phyloP scores from a whole-genome alignment of 352 stramenopile species.

The Phytophthora melonis region DNA sequence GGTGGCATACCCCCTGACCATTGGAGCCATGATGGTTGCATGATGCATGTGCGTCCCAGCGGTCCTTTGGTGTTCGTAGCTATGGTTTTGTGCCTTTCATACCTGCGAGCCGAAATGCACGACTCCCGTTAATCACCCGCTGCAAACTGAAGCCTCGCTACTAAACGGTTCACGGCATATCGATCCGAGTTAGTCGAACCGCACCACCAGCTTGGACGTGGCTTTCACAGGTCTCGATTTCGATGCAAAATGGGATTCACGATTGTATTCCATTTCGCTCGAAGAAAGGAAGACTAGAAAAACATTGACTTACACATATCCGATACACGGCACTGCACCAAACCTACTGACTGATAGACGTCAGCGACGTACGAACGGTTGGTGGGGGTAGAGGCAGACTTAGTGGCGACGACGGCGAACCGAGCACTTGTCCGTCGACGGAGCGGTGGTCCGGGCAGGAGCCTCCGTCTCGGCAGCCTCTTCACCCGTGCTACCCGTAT shows the following conservation, averaged over 20 bases:
- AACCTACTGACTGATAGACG: constrained; percentile 11
- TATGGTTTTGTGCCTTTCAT: not conserved
- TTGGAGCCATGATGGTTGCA: not conserved
- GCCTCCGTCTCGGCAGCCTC: constrained; percentile 25
- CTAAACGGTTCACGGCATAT: constrained; percentile 9
- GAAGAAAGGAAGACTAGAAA: constrained; percentile 9
- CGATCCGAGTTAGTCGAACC: not conserved
- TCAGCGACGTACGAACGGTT: constrained; percentile 20
- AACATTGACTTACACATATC: constrained; percentile 32
- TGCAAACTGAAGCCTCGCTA: constrained; percentile 8
- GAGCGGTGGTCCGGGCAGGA: constrained; percentile 12
- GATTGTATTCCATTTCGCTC: constrained; percentile 29
- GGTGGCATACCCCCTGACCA: too few relatives aligned
- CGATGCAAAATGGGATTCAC: constrained; percentile 23
- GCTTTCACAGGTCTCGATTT: not conserved
- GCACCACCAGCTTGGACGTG: not conserved
- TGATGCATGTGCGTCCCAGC: constrained; percentile 3
- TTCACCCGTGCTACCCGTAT: constrained; percentile 15
- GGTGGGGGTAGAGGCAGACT: constrained; percentile 6
- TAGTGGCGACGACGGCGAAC: constrained; percentile 42
- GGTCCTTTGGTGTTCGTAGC: constrained; percentile 13
- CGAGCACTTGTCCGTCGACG: constrained; percentile 42
- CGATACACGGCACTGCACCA: constrained; percentile 11
- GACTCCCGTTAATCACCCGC: constrained; percentile 2
- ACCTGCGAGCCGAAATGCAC: constrained; percentile 17